A percentile compares a stretch with the other conserved stretches of the same genome.
Evolutionary conservation across 2,329 filamentous ascomycete genomes (phyloP).

Genomic region (Stagonosporopsis chrysanthemi): DNA sequence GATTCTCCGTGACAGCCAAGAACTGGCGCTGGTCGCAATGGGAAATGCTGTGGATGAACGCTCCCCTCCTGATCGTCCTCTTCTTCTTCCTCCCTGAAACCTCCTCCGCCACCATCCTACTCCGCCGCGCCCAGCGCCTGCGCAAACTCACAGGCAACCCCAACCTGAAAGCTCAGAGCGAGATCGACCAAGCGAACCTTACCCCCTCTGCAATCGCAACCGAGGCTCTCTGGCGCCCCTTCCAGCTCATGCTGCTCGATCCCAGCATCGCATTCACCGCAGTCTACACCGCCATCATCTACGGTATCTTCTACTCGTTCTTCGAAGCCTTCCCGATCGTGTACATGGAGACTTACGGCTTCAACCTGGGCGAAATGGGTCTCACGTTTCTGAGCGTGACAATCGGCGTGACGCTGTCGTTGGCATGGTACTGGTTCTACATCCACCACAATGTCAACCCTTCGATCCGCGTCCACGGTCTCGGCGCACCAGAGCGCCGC

Average conservation of each 20-base stretch:
- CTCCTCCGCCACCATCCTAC: slow-evolving; percentile 80
- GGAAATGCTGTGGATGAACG: slow-evolving; percentile 81
- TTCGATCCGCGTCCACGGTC: slow-evolving; percentile 66
- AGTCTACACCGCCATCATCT: slow-evolving; percentile 83
- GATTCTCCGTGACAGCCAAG: slow-evolving; percentile 72
- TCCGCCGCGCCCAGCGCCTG: slow-evolving; percentile 73
- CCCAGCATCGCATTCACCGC: slow-evolving; percentile 85
- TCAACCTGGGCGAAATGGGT: slow-evolving; percentile 74
- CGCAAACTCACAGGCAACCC: slow-evolving; percentile 70
- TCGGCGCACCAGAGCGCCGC: slow-evolving; percentile 74
- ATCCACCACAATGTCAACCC: slow-evolving; percentile 76
- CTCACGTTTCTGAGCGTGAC: slow-evolving; percentile 87
- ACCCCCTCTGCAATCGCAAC: slow-evolving; percentile 52
- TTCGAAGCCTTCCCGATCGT: slow-evolving; percentile 72
- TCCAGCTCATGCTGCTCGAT: slow-evolving; percentile 84
- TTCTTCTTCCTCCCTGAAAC: slow-evolving; percentile 89
- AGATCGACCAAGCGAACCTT: slow-evolving; percentile 69
- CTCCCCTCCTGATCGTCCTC: slow-evolving; percentile 75
- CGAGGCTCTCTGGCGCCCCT: slow-evolving; percentile 72
- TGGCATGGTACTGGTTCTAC: slow-evolving; percentile 73
- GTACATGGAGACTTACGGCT: slow-evolving; percentile 80
- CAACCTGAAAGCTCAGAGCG: slow-evolving; percentile 76
- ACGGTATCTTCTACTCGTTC: slow-evolving; percentile 78
- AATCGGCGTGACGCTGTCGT: slow-evolving; percentile 72
- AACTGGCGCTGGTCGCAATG: slow-evolving; percentile 88